phyloP scores from a whole-genome alignment of 2,329 filamentous ascomycete genomes.

The Ascochyta viciae-villosae region DNA sequence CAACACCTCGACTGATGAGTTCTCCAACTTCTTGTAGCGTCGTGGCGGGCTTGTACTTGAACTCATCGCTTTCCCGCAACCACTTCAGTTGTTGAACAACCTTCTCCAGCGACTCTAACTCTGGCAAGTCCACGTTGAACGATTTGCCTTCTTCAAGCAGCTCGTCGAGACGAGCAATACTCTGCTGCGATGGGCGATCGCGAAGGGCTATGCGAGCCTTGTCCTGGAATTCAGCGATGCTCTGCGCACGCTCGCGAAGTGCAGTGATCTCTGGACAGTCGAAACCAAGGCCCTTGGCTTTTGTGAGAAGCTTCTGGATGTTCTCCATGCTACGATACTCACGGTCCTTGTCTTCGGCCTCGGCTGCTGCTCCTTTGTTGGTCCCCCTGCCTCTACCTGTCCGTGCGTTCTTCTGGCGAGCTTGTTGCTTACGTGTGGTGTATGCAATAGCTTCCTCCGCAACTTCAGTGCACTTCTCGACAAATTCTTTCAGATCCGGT shows the following conservation, averaged over 20 bases:
- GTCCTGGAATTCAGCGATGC: conserved; percentile 83
- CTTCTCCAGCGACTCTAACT: conserved; percentile 81
- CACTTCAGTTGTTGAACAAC: conserved; percentile 87
- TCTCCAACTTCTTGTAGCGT: conserved; percentile 79
- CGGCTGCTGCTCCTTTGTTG: conserved; percentile 67
- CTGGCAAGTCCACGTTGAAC: conserved; percentile 90
- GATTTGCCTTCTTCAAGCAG: conserved; percentile 86
- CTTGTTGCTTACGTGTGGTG: conserved; percentile 96
- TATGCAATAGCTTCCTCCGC: conserved; percentile 96
- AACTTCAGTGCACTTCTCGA: conserved; percentile 97
- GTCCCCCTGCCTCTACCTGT: conserved; percentile 76
- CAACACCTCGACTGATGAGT: conserved; percentile 77
- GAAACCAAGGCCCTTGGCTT: conserved; percentile 88
- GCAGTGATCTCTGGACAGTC: conserved; percentile 90
- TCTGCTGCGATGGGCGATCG: conserved; percentile 56
- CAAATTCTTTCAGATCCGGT: conserved; percentile 82
- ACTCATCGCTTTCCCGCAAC: conserved; percentile 77
- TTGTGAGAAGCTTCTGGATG: conserved; percentile 81
- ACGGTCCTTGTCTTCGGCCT: conserved; percentile 82
- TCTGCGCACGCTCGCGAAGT: conserved; percentile 82
- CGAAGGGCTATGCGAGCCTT: conserved; percentile 75
- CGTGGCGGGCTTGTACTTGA: conserved; percentile 66
- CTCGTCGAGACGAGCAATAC: conserved; percentile 81
- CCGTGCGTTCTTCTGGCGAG: conserved; percentile 93
- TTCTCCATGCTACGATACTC: conserved; percentile 89